A percentile compares a stretch with the other conserved stretches of the same genome.
These are phyloP conservation scores for Aspergillus pseudoviridinutans DNA, from an alignment of 2,329 filamentous ascomycete genomes.

Conservation along the genomic window DNA sequence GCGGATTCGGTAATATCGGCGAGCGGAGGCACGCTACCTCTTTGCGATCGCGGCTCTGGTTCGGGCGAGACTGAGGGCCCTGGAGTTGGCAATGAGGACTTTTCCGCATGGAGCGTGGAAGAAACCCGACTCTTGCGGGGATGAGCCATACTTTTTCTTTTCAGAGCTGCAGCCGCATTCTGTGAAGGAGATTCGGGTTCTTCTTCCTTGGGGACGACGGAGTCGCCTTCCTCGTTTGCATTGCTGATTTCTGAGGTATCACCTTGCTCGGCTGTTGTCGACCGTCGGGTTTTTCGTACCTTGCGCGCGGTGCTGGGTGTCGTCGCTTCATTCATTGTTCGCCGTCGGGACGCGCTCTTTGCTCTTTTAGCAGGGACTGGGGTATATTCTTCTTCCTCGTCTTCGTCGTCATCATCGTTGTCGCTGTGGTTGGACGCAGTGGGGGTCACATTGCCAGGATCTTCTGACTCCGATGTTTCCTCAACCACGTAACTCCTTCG, in stretches of 20 bases:
- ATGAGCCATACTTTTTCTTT: conserved; percentile 60
- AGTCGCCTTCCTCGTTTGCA: conserved; percentile 34
- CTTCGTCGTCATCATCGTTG: conserved; percentile 62
- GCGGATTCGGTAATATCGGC: conserved; percentile 68
- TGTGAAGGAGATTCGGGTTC: conserved; percentile 54
- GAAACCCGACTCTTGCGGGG: conserved; percentile 41
- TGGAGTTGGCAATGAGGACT: conserved; percentile 45
- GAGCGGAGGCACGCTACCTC: conserved; percentile 56
- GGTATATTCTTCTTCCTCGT: conserved; percentile 75
- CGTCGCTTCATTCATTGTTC: conserved; percentile 48
- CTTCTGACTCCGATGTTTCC: conserved; percentile 71
- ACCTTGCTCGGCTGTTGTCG: conserved; percentile 48
- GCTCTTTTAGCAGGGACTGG: conserved; percentile 62
- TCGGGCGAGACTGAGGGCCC: conserved; percentile 53
- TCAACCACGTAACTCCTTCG: conserved; percentile 73
- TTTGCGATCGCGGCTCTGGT: conserved; percentile 31
- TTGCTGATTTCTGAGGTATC: conserved; percentile 55
- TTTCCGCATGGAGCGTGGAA: conserved; percentile 35
- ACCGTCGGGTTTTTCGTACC: conserved; percentile 37
- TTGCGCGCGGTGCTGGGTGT: conserved; percentile 38
- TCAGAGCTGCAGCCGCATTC: conserved; percentile 55
- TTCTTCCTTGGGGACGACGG: conserved; percentile 33
- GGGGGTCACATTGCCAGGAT: conserved; percentile 48
- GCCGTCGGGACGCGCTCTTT: conserved; percentile 55
- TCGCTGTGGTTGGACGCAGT: conserved; percentile 43